Evolutionary conservation across 2,329 filamentous ascomycete genomes (phyloP).

Genomic region (Xylariaceae sp.): DNA sequence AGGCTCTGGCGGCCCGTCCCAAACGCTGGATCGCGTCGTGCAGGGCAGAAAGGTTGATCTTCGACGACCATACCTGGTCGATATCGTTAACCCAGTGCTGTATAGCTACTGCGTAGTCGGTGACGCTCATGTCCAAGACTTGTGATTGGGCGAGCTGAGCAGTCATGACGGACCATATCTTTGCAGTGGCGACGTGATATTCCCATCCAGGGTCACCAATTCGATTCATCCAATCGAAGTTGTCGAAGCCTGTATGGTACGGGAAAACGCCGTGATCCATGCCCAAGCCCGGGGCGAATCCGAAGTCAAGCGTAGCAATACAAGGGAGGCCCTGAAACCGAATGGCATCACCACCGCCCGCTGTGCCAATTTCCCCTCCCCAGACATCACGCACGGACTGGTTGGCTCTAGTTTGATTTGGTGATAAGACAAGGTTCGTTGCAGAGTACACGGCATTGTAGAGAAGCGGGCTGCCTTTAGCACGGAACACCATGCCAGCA

Average conservation of each 20-base stretch:
- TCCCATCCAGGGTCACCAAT: constrained; percentile 6
- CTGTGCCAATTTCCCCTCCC: constrained; percentile 3
- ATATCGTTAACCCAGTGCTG: constrained; percentile 1
- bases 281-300: neutral
- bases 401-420: constrained; percentile 1
- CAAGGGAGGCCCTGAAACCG: constrained; percentile 3
- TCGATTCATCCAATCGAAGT: constrained; percentile 6
- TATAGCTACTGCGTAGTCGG: constrained; percentile 7
- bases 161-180: constrained; percentile 7
- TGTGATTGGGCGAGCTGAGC: neutral
- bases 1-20: neutral
- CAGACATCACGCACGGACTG: constrained; percentile 5
- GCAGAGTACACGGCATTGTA: neutral
- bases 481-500: constrained; percentile 1
- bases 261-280: constrained; percentile 6
- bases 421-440: neutral
- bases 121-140: constrained; percentile 6
- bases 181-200: constrained; percentile 4
- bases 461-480: constrained; percentile 6
- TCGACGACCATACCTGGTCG: constrained; percentile 1
- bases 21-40: neutral
- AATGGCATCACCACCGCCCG: constrained; percentile 5
- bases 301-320: constrained; percentile 4
- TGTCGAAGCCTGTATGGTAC: constrained; percentile 8
- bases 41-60: neutral